Percentiles rank a stretch among this genome's conserved stretches.
Evolutionary conservation across 75 land plant species (phyloP).

Genomic region (Sequoia sempervirens): DNA sequence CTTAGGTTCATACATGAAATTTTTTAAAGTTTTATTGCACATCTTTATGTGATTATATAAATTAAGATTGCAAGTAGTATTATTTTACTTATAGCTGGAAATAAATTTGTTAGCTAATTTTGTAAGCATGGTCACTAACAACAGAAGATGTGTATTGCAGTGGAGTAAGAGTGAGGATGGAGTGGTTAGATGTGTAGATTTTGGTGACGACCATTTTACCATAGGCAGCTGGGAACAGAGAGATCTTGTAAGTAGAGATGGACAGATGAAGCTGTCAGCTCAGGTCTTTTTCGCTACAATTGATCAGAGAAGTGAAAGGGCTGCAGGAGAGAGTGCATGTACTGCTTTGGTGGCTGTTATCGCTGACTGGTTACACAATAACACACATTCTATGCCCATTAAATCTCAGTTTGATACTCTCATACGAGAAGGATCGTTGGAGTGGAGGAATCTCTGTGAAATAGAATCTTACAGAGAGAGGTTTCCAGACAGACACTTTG

Average conservation of each 20-base stretch:
- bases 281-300: conserved; percentile 88
- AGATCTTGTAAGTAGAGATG: conserved; percentile 77
- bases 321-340: conserved; percentile 96
- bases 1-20: background rate
- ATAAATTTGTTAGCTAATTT: background rate
- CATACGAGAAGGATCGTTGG: conserved; percentile 85
- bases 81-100: background rate
- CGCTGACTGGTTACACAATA: conserved; percentile 85
- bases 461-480: conserved; percentile 47
- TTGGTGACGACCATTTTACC: conserved; percentile 80
- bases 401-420: conserved; percentile 82
- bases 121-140: background rate
- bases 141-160: background rate
- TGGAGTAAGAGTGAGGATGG: conserved; percentile 3
- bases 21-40: background rate
- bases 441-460: conserved; percentile 88
- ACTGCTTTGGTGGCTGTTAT: conserved; percentile 92
- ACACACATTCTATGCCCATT: conserved; percentile 58
- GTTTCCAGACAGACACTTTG: conserved; percentile 94
- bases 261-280: conserved; percentile 67
- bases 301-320: conserved; percentile 89
- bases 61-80: background rate
- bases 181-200: conserved; percentile 34
- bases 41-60: background rate
- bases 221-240: conserved; percentile 86